Base-by-base conservation (phyloP, 257 asterid species). In the Lithospermum erythrorhizon region DNA sequence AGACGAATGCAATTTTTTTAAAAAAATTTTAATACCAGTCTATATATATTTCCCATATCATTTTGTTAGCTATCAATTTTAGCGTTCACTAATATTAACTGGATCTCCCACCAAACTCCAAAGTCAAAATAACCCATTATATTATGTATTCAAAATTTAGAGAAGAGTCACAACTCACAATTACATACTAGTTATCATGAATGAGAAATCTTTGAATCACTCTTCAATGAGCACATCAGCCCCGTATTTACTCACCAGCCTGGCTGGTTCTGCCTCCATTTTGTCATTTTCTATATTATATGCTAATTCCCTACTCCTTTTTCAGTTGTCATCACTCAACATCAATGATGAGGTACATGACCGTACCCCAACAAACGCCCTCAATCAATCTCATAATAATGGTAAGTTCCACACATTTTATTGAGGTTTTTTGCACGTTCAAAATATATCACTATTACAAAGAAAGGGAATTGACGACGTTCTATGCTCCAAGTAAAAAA, bases 241-340 rank as follows among this genome's bases (percentile, higher is more conserved):
- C 6, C 61, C 61, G 2, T 14, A 27, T 24, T 63, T 59, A 56
- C 22, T 63, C 14, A n/a, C n/a, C n/a, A n/a, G n/a, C n/a, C n/a
- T n/a, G n/a, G n/a, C n/a, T n/a, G n/a, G n/a, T n/a, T n/a, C n/a
- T 63, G 18, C 37, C n/a, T n/a, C 45, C 30, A 1, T 64, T 6
- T 11, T 70, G 58, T 58, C 65, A 63, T 29, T 57, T 51, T 65
- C 25, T 70, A 57, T 23, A 45, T 70, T 53, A 18, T 63, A 56
- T 11, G 0, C 41, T 27, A n/a, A n/a, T n/a, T n/a, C n/a, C 19
- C 54, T 57, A 35, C 4, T 37, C 35, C 35, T 58, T 17, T 14
- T 18, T 22, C 54, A 62, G 21, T 4, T 47, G 35, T 55, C 49
- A 11, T 41, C 49, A 41, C 11, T 41, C 4, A 13, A 18, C 64